Percentiles rank a stretch among this genome's conserved stretches.
Evolutionary conservation across 2,329 filamentous ascomycete genomes (phyloP).

Genomic region (Penicillium sp.): DNA sequence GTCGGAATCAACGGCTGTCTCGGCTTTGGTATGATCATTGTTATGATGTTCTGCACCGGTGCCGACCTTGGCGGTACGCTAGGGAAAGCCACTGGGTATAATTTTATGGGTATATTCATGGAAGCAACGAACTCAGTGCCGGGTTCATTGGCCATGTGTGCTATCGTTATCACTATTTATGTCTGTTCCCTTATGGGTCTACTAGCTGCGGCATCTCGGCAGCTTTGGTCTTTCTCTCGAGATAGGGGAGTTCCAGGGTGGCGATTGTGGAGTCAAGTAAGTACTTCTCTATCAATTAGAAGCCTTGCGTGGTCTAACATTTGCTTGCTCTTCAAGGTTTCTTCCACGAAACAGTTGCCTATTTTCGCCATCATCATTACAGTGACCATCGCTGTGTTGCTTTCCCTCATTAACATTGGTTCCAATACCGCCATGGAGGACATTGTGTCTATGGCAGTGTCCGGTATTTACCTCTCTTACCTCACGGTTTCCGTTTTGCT

Average conservation of each 20-base stretch:
- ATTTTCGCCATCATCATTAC: slow-evolving; percentile 28
- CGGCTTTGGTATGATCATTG: slow-evolving; percentile 38
- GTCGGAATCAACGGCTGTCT: slow-evolving; percentile 37
- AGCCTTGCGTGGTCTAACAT: not conserved
- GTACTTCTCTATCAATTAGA: not conserved
- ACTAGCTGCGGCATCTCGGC: slow-evolving; percentile 34
- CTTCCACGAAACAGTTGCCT: slow-evolving; percentile 22
- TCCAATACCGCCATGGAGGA: slow-evolving; percentile 51
- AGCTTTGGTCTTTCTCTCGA: slow-evolving; percentile 39
- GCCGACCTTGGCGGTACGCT: slow-evolving; percentile 27
- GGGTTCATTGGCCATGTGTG: slow-evolving; percentile 25
- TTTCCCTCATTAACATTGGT: slow-evolving; percentile 53
- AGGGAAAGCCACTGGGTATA: slow-evolving; percentile 26
- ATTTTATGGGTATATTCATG: slow-evolving; percentile 35
- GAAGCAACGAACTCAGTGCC: slow-evolving; percentile 26
- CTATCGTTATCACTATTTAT: slow-evolving; percentile 29
- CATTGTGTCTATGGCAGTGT: slow-evolving; percentile 48
- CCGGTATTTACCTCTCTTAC: slow-evolving; percentile 50
- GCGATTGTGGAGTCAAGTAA: slow-evolving; percentile 26
- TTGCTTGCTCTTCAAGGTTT: not conserved
- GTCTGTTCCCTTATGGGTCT: slow-evolving; percentile 32
- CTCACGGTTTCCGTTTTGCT: slow-evolving; percentile 47
- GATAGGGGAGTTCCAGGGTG: slow-evolving; percentile 37
- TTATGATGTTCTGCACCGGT: slow-evolving; percentile 38
- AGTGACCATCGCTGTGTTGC: slow-evolving; percentile 31